Evolutionary conservation across 352 stramenopile species (phyloP), one percentile per base, ranked within the genome.

Genomic region (Phytophthora palmivora): DNA sequence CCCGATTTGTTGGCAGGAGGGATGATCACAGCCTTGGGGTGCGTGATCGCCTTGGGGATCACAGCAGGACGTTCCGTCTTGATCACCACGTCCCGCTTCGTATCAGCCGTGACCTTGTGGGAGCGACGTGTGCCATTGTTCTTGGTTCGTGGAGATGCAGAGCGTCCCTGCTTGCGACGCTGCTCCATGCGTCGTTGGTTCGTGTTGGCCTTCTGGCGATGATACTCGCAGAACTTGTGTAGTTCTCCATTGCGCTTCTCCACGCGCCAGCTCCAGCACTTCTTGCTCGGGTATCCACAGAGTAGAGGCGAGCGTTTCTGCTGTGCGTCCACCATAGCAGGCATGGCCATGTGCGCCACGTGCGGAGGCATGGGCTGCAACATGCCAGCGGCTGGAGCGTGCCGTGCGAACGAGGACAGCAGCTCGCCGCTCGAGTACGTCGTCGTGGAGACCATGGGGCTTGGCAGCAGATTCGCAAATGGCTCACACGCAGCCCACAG

Each of bases 191-290:
- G 82, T 26, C 84, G 85, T 71, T 94, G 85, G 72, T 92, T 91
- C 33, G 82, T 89, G 72, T 92, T 94, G 63, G 82, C 83, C 63
- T 92, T 92, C 54, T 92, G 79, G 28, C 85, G 85, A 62, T 94
- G 85, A 67, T 91, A 94, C 62, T 94, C 83, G 66, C 85, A 94
- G 46, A 94, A 90, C 69, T 91, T 92, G 76, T 94, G 85, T 54
- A 92, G 70, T 70, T 91, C 82, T 41, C 85, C 85, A 43, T 92
- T 94, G 67, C 83, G 79, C 67, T 94, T 94, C 61, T 88, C 77
- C 2, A 91, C 83, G 52, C 83, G 85, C 68, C 72, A 76, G 61
- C 84, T 91, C 73, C 75, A 90, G 78, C 85, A 94, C 72, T 91
- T 91, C 63, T 92, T 92, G 80, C 82, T 92, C 51, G 82, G 82